Conservation (phyloP, 805 yeast genomes). For the Kockiozyma suomiensis region DNA sequence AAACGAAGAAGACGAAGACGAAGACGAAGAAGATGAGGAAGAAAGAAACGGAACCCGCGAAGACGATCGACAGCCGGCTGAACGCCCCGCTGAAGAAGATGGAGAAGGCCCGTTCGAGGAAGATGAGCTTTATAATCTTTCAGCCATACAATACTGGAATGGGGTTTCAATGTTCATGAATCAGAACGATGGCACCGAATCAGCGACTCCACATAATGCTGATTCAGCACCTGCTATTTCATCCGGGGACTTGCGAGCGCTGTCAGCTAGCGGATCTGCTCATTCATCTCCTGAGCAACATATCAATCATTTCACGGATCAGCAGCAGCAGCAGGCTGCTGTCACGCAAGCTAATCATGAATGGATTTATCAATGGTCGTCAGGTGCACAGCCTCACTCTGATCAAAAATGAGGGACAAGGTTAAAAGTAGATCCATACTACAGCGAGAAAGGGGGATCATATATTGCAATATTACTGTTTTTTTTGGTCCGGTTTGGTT, state of each 20-base stretch:
- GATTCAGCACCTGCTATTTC: constrained; percentile 7
- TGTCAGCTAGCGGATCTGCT: constrained; percentile 26
- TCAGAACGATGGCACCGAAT: neutral
- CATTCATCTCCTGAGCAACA: constrained; percentile 29
- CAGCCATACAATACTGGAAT: constrained; percentile 27
- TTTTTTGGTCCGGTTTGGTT: neutral
- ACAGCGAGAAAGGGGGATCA: too few species aligned
- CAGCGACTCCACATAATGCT: neutral
- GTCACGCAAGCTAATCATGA: neutral
- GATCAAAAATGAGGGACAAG: neutral
- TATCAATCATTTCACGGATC: neutral
- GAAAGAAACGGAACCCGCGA: neutral
- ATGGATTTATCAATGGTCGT: constrained; percentile 10
- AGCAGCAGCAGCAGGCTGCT: constrained; percentile 5
- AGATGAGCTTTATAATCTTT: constrained; percentile 14
- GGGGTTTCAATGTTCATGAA: neutral
- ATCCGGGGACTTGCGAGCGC: constrained; percentile 10
- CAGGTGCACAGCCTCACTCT: neutral
- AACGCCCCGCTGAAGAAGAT: neutral
- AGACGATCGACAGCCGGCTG: neutral
- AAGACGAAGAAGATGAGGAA: neutral
- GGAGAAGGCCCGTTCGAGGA: constrained; percentile 20
- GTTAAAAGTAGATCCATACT: too few species aligned
- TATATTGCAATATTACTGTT: too few species aligned
- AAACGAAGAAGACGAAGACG: neutral